Evolutionary conservation across 495 filamentous ascomycete genomes (phyloP).

Genomic region (Cladorrhinum samala): DNA sequence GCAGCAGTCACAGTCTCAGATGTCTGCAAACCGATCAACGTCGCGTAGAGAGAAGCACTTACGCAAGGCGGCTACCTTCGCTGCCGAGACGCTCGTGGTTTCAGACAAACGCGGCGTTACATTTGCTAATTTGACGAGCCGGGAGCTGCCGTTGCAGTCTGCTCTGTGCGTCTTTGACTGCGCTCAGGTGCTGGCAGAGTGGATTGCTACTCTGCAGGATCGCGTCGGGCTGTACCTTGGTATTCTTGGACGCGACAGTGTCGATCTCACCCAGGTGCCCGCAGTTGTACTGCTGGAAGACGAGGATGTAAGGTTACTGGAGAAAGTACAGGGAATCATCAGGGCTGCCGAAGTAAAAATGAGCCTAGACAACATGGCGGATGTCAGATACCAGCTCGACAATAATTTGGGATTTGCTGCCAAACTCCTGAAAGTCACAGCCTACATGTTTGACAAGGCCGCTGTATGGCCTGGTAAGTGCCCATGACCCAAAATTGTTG

Average conservation of each 20-base stretch:
- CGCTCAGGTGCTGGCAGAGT: constrained; percentile 94
- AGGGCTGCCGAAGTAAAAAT: constrained; percentile 76
- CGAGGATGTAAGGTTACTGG: constrained; percentile 81
- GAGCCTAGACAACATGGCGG: constrained; percentile 49
- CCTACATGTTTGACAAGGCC: constrained; percentile 82
- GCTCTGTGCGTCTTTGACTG: constrained; percentile 94
- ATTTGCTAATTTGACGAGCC: constrained; percentile 76
- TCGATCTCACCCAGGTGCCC: constrained; percentile 70
- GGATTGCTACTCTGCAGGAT: constrained; percentile 92
- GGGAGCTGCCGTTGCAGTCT: constrained; percentile 88
- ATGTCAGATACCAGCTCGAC: constrained; percentile 50
- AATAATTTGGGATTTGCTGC: constrained; percentile 70
- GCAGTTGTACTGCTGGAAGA: constrained; percentile 87
- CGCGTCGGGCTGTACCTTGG: constrained; percentile 85
- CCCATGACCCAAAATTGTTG: too few relatives aligned
- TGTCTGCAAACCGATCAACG: constrained; percentile 26
- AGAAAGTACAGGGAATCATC: constrained; percentile 79
- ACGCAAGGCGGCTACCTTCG: constrained; percentile 89
- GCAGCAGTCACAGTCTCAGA: constrained; percentile 22
- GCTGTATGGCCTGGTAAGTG: constrained; percentile 86
- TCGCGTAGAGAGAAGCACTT: constrained; percentile 73
- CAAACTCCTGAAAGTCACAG: constrained; percentile 81
- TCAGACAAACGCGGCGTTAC: constrained; percentile 82
- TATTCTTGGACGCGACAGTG: constrained; percentile 73
- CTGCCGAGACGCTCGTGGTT: constrained; percentile 86